phyloP scores from a whole-genome alignment of 306 rosid species.

The Trichosanthes truncata region DNA sequence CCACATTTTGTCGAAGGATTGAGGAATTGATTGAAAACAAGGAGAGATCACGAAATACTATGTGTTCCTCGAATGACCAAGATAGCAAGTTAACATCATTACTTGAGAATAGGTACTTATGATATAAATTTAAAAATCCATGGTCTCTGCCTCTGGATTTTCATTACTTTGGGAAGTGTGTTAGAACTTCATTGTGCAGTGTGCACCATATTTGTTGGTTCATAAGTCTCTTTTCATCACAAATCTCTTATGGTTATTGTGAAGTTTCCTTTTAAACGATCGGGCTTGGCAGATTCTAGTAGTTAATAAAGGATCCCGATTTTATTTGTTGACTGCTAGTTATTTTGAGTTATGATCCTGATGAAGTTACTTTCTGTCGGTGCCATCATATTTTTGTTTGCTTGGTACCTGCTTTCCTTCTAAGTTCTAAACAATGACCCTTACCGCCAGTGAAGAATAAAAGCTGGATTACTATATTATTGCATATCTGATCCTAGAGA shows the following conservation, averaged over 20 bases:
- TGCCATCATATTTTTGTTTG: not conserved
- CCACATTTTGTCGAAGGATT: constrained; percentile 43
- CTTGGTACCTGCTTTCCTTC: not conserved
- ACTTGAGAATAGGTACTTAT: constrained; percentile 40
- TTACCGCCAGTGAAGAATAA: not conserved
- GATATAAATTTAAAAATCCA: constrained; percentile 5
- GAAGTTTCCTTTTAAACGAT: not conserved
- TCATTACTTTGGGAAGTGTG: not conserved
- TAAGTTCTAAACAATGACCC: not conserved
- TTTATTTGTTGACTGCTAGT: not conserved
- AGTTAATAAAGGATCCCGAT: not conserved
- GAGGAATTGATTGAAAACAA: constrained; percentile 46
- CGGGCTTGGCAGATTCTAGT: not conserved
- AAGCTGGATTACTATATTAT: not conserved
- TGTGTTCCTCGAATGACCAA: constrained; percentile 16
- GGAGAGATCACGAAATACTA: constrained; percentile 19
- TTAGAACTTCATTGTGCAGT: not conserved
- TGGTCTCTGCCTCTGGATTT: constrained; percentile 3
- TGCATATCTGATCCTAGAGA: constrained; percentile 5
- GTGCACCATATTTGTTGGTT: not conserved
- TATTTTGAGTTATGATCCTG: not conserved
- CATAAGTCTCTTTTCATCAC: not conserved
- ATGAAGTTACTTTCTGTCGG: not conserved
- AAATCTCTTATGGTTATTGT: not conserved
- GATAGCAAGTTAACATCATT: constrained; percentile 18